A percentile compares a stretch with the other conserved stretches of the same genome.
Evolutionary conservation across 768 basidiomycete genomes (phyloP).

Genomic region (Pleurotus sapidus): DNA sequence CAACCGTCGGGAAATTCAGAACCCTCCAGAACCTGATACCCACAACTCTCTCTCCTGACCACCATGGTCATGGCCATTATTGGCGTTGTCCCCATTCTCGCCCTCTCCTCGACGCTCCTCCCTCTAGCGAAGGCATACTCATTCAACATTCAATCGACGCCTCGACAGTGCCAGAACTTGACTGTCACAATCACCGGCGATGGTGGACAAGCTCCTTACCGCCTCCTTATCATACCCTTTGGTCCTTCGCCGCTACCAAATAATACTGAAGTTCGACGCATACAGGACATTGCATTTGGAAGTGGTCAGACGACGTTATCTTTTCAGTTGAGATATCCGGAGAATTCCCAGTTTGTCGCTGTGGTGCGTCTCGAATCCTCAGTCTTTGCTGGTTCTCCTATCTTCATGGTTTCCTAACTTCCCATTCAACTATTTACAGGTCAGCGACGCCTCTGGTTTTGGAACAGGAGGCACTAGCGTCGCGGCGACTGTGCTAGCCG

Average conservation of each 20-base stretch:
- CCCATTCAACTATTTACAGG: conserved; percentile 27
- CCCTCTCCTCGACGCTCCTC: conserved; percentile 24
- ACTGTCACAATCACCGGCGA: conserved; percentile 53
- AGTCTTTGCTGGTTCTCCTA: not conserved
- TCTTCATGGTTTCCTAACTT: not conserved
- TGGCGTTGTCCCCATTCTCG: conserved; percentile 16
- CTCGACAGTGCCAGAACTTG: conserved; percentile 67
- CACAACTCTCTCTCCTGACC: conserved; percentile 5
- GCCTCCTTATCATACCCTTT: conserved; percentile 62
- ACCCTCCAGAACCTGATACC: conserved; percentile 2
- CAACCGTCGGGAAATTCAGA: not conserved
- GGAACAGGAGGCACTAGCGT: conserved; percentile 76
- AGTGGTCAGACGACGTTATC: conserved; percentile 34
- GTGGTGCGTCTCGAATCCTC: conserved; percentile 48
- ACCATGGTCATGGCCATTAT: conserved; percentile 13
- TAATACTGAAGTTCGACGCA: conserved; percentile 60
- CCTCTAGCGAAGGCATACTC: conserved; percentile 34
- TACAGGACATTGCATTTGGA: conserved; percentile 53
- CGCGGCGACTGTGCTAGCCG: conserved; percentile 53
- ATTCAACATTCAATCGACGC: conserved; percentile 44
- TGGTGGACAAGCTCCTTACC: conserved; percentile 65
- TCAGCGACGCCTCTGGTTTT: conserved; percentile 60
- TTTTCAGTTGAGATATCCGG: conserved; percentile 64
- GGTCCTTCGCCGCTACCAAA: conserved; percentile 61
- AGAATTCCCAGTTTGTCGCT: conserved; percentile 69